These are phyloP conservation scores for Macrotyloma uniflorum DNA, from an alignment of 306 rosid genomes.

Conservation along the genomic window DNA sequence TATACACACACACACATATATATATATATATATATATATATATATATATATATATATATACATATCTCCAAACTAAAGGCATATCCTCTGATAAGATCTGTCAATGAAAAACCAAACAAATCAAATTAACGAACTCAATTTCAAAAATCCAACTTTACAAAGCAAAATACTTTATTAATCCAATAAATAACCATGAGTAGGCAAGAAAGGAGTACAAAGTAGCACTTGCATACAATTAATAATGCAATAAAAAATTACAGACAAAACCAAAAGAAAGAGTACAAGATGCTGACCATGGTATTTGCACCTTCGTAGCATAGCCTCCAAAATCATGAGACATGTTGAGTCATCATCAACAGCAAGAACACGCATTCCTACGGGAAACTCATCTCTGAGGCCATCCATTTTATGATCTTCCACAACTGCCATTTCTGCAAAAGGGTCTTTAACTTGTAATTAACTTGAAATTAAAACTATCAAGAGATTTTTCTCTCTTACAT, in stretches of 20 bases:
- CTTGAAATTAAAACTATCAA: neutral
- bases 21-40: neutral
- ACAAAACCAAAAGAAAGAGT: neutral
- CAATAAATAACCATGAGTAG: neutral
- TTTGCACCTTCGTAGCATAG: slow-evolving; percentile 75
- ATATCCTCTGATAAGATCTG: slow-evolving; percentile 9
- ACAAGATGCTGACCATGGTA: slow-evolving; percentile 67
- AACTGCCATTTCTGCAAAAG: slow-evolving; percentile 49
- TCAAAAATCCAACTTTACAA: neutral
- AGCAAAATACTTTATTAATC: neutral
- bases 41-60: neutral
- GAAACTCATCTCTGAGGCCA: slow-evolving; percentile 65
- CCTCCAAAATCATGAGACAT: slow-evolving; percentile 74
- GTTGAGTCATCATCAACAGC: slow-evolving; percentile 94
- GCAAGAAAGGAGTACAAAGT: slow-evolving; percentile 1
- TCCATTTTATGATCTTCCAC: slow-evolving; percentile 44
- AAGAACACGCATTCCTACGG: slow-evolving; percentile 91
- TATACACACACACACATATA: neutral
- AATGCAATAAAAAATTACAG: neutral
- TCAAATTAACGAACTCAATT: neutral
- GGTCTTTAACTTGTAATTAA: neutral
- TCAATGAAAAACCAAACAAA: slow-evolving; percentile 6
- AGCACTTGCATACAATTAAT: neutral
- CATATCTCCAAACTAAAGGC: neutral
- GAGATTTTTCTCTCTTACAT: neutral